Evolutionary conservation across 2,329 filamentous ascomycete species (phyloP).

Genomic region (Apiospora rasikravindrae): DNA sequence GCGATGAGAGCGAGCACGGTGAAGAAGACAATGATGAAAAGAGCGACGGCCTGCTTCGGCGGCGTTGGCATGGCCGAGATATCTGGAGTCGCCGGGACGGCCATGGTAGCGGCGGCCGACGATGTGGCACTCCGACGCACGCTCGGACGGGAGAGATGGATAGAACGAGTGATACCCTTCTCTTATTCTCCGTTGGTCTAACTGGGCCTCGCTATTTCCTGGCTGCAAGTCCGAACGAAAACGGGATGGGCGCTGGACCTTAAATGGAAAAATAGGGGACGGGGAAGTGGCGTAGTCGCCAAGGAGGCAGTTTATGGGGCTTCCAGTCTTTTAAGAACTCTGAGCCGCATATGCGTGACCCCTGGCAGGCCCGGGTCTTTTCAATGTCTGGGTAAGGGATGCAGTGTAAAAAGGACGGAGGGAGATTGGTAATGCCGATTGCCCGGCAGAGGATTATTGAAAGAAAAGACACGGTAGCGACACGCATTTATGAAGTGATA

Average conservation of each 20-base stretch:
- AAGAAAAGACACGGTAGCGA: background rate
- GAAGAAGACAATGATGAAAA: conserved; percentile 41
- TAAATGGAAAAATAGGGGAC: background rate
- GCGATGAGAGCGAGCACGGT: conserved; percentile 37
- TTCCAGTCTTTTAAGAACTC: background rate
- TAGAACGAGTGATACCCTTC: background rate
- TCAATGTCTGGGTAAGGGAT: background rate
- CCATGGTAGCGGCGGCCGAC: conserved; percentile 19
- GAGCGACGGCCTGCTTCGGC: conserved; percentile 36
- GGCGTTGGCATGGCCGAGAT: conserved; percentile 39
- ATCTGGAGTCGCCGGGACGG: conserved; percentile 29
- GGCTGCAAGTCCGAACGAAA: background rate
- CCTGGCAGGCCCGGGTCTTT: background rate
- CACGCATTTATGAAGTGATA: background rate
- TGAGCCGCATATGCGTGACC: conserved; percentile 4
- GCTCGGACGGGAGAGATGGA: background rate
- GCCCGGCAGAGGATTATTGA: background rate
- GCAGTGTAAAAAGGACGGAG: background rate
- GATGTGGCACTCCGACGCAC: background rate
- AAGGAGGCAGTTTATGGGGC: background rate
- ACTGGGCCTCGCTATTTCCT: background rate
- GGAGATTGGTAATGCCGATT: background rate
- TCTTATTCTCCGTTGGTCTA: background rate
- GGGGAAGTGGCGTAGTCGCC: background rate
- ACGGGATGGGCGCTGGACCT: background rate